phyloP scores from a whole-genome alignment of 2,329 filamentous ascomycete species.

The Massarina eburnea region DNA sequence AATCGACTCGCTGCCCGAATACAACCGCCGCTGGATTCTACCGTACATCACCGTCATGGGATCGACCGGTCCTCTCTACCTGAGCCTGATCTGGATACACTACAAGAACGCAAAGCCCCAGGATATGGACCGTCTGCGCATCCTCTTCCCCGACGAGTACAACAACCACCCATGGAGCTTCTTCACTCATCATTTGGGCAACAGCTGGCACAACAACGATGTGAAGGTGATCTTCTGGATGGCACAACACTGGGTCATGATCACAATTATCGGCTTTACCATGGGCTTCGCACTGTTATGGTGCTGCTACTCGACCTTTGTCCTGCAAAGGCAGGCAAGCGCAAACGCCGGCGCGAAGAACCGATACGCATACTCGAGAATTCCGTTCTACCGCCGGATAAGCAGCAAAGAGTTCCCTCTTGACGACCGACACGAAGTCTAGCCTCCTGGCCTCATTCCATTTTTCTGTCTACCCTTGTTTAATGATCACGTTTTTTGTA shows the following conservation, averaged over 20 bases:
- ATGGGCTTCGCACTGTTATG: constrained; percentile 55
- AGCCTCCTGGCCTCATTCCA: not conserved
- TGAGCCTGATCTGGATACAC: constrained; percentile 75
- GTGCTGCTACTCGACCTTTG: constrained; percentile 55
- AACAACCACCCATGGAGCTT: constrained; percentile 70
- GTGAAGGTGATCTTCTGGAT: constrained; percentile 68
- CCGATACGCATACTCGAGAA: constrained; percentile 25
- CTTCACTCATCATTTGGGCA: constrained; percentile 67
- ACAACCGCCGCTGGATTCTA: constrained; percentile 68
- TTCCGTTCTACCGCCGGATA: constrained; percentile 41
- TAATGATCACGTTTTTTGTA: constrained; percentile 26
- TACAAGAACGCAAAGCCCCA: constrained; percentile 60
- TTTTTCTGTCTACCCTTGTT: constrained; percentile 14
- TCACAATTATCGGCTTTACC: constrained; percentile 57
- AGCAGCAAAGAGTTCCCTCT: constrained; percentile 40
- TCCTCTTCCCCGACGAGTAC: constrained; percentile 72
- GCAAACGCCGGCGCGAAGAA: constrained; percentile 14
- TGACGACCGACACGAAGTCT: constrained; percentile 41
- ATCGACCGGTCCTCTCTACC: constrained; percentile 72
- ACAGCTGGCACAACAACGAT: constrained; percentile 67
- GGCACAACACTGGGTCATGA: constrained; percentile 56
- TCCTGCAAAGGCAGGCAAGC: constrained; percentile 37
- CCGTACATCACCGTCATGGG: constrained; percentile 82
- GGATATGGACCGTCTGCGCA: constrained; percentile 60
- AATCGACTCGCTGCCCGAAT: constrained; percentile 67